These are phyloP conservation scores for Isochrysis galbana DNA, from an alignment of 78 protist species.

Conservation along the genomic window DNA sequence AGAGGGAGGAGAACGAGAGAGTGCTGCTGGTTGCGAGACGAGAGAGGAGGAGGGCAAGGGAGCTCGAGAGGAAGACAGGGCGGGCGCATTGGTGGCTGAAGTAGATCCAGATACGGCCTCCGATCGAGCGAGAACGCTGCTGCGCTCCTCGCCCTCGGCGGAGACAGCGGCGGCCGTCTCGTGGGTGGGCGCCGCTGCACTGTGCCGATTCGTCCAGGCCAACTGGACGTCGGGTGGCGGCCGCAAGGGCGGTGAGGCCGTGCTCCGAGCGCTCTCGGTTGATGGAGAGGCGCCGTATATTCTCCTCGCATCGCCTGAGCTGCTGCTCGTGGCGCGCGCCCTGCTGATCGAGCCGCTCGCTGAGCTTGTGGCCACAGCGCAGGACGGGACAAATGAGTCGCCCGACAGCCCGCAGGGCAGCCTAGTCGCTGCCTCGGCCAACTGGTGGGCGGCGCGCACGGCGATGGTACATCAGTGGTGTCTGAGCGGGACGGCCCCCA, in stretches of 20 bases:
- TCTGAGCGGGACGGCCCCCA: background rate
- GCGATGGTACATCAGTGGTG: background rate
- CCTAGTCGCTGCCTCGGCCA: background rate
- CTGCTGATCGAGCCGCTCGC: background rate
- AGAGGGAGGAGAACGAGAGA: background rate
- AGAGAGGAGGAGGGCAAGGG: no score
- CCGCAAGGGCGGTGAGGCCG: background rate
- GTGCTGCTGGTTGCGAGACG: no score
- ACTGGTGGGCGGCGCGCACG: background rate
- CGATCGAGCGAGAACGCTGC: background rate
- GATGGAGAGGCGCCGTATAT: background rate
- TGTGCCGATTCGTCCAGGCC: background rate
- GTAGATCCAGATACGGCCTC: background rate
- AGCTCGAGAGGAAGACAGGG: no score
- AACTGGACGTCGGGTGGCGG: background rate
- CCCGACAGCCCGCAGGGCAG: background rate
- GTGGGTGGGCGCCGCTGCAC: background rate
- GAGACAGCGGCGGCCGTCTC: background rate
- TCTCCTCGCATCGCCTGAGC: background rate
- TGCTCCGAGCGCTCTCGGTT: background rate
- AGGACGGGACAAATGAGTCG: background rate
- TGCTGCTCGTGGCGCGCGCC: background rate
- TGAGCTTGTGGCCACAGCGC: background rate
- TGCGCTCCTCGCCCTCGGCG: background rate
- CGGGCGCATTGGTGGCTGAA: no score